Base-by-base conservation (phyloP, 306 rosid species). In the Luffa aegyptiaca region DNA sequence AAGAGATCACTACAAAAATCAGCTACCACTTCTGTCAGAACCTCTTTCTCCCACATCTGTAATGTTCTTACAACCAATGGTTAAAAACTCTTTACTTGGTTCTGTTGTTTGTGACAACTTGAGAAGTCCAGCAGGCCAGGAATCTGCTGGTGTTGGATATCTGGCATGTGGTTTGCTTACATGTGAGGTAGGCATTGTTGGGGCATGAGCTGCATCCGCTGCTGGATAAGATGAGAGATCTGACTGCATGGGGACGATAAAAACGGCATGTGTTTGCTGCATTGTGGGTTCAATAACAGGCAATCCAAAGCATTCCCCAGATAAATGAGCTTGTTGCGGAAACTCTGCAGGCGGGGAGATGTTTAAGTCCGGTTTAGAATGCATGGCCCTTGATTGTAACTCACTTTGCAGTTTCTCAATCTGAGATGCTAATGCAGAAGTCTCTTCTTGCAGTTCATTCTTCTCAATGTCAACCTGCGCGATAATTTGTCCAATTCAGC, bases 141-240 rank as follows among this genome's bases (percentile, higher is more conserved):
- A 86, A 79, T 96, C 97, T 10, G 87, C 89, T 16, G 91, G 86
- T 36, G 97, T 90, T n/a, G 97, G 98, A 85, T 96, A 96, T 88
- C 98, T 88, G 17, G 98, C 88, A 84, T 93, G 98, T 11, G 99
- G 99, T 86, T 91, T 96, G 61, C 92, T 91, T 73, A 96, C 78
- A 33, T 86, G 76, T 17, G 94, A 61, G 61, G 84, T 12, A 31
- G 87, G 82, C 44, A 85, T 88, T 16, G 84, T 88, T 10, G 75
- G 17, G 51, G 82, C 77, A 35, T 85, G 88, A 3, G 84, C 0
- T 46, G 81, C 83, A 56, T 80, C 87, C 6, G 85, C 44, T 41
- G 72, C 68, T 17, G 89, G 80, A 80, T 85, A 89, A 42, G 81
- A 72, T 66, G 86, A 90, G 84, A 92, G 86, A 75, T 85, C 88